Base-by-base conservation (phyloP, 169 alveolate species). In the Theileria sp. region DNA sequence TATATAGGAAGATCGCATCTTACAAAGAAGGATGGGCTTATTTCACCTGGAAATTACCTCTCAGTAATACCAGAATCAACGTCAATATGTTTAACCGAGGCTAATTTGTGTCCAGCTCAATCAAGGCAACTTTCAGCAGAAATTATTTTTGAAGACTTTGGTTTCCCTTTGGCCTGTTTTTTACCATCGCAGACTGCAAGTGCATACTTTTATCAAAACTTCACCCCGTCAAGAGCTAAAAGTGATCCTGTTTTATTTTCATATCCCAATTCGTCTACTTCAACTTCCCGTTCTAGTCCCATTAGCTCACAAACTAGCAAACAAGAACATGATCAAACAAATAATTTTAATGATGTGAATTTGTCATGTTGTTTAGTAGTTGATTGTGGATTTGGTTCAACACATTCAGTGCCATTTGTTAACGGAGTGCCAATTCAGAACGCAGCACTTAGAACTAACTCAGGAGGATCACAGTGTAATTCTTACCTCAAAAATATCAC, bases 321-420 rank as follows among this genome's bases (percentile, higher is more conserved):
- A 17, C n/a, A 61, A 30, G 69, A 61, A 30, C 17, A 10, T 9
- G 69, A 32, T 19, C 70, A 50, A n/a, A 44, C 32, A 26, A 34
- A 38, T 17, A 8, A 5, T 13, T 34, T 9, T 56, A 21, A 13
- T 6, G 34, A 23, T 3, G 21, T 10, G 19, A 32, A 90, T 49
- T 81, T 87, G 32, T 78, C 92, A n/a, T 90, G 95, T 67, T 92
- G 96, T 38, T 79, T 93, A 25, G 93, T 91, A 25, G 86, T 93
- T n/a, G 97, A 93, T 58, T 88, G 92, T n/a, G 97, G 97, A 1
- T 93, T 86, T 81, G 89, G 94, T 69, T 82, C 88, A 49, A 80
- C 93, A 25, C 93, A 89, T 69, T 80, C 89, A 15, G 90, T 93
- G 60, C 95, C 97, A 6, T 91, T 88, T 68, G 91, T 86, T 49